Conservation (phyloP, 2,329 filamentous ascomycete genomes). For the Coniochaeta sp. region DNA sequence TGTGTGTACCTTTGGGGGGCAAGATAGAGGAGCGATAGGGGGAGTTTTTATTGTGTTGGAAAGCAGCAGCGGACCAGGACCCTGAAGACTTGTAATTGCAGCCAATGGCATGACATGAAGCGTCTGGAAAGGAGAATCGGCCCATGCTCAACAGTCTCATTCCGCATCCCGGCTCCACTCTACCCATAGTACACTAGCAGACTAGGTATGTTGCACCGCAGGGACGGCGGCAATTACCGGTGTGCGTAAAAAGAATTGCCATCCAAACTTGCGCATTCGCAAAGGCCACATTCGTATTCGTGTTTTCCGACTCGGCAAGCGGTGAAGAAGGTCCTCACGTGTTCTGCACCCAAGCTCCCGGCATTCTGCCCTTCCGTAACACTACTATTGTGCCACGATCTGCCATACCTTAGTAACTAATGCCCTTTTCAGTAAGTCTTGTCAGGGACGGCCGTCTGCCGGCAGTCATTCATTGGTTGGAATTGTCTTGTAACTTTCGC, state of each 20-base stretch:
- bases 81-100: not conserved
- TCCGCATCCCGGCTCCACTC: slow-evolving; percentile 14
- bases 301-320: not conserved
- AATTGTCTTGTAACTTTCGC: not conserved
- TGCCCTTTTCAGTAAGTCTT: not conserved
- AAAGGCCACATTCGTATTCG: not conserved
- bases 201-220: not conserved
- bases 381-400: not conserved
- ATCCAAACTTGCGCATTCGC: not conserved
- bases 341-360: not conserved
- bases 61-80: too few species aligned
- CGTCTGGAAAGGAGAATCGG: slow-evolving; percentile 11
- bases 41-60: slow-evolving; percentile 2
- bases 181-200: not conserved
- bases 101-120: slow-evolving; percentile 3
- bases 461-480: not conserved
- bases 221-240: not conserved
- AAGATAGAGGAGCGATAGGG: slow-evolving; percentile 3
- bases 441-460: not conserved
- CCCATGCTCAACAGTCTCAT: slow-evolving; percentile 11
- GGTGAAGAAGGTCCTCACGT: not conserved
- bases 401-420: too few species aligned
- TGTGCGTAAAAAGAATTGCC: not conserved
- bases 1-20: not conserved
- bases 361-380: not conserved